Conservation (phyloP, 148 eudicot genomes). For the Chenopodium album region DNA sequence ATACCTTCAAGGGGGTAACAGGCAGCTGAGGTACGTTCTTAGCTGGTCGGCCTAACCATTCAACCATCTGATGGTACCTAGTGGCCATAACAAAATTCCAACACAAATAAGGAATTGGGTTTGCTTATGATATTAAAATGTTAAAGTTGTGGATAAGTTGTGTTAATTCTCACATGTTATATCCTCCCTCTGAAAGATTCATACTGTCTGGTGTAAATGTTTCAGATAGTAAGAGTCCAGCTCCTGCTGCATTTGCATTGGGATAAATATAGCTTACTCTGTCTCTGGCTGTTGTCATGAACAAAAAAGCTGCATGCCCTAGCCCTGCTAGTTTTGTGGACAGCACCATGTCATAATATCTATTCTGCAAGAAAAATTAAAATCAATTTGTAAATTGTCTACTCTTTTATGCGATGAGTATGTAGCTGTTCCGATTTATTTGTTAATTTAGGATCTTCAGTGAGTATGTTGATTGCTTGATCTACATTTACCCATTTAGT, state of each 20-base stretch:
- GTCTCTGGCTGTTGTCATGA: constrained; percentile 80
- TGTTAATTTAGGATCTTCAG: not conserved
- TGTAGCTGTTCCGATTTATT: not conserved
- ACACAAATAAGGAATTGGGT: not conserved
- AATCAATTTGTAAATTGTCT: not conserved
- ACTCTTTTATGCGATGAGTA: not conserved
- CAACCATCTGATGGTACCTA: constrained; percentile 86
- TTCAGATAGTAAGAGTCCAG: constrained; percentile 76
- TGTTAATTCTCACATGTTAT: constrained; percentile 54
- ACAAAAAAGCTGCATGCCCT: constrained; percentile 87
- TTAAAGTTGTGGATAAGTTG: not conserved
- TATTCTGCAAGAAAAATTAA: constrained; percentile 42
- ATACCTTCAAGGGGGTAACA: constrained; percentile 67
- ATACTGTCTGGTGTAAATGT: constrained; percentile 54
- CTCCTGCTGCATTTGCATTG: constrained; percentile 85
- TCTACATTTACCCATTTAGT: not conserved
- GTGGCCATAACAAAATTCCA: not conserved
- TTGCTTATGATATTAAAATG: not conserved
- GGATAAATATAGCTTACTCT: constrained; percentile 91
- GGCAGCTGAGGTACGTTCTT: constrained; percentile 55
- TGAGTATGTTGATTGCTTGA: not conserved
- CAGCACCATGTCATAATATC: constrained; percentile 85
- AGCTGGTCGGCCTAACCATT: constrained; percentile 80
- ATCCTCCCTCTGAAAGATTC: constrained; percentile 89
- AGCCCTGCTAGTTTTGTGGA: constrained; percentile 92